Evolutionary conservation across 2,329 filamentous ascomycete genomes (phyloP), one percentile per base, ranked within the genome.

Genomic region (Purpureocillium takamizusanense): DNA sequence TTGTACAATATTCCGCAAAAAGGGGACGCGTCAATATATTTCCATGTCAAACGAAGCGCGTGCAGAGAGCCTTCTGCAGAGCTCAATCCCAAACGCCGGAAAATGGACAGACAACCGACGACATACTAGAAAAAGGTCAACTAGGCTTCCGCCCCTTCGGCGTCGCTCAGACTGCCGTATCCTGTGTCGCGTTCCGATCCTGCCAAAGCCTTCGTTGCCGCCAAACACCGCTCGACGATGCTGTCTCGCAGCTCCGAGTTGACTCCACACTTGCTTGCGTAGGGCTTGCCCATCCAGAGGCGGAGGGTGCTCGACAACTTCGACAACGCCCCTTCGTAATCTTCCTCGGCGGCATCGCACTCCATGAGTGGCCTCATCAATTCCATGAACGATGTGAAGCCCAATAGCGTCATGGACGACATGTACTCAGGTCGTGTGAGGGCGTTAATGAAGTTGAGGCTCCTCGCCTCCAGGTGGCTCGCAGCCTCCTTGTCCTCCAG

Each of bases 111-210:
- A 6, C 18, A 5, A 5, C 6, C 14, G 8, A 8, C 15, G n/a
- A n/a, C n/a, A n/a, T n/a, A n/a, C n/a, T n/a, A n/a, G n/a, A n/a
- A n/a, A n/a, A 15, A 15, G 10, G 15, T 9, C 36, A 11, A 34
- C 31, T 33, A 30, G 9, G 7, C 49, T 42, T 44, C 52, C 31
- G 49, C 48, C 13, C 59, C 62, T 32, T 68, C 69, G 36, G 61
- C 60, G 32, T 75, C 72, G 42, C 65, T 71, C 65, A 75, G 72
- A 45, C 67, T 78, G 35, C 66, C 74, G 53, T 80, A 80, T 7
- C 76, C 76, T 2, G 70, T 69, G 47, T 81, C 77, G 11, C 63
- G 57, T 41, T 77, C 70, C 69, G 81, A 78, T 8, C 76, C 75
- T 7, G 78, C 67, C 29, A 75, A 60, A 36, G 61, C 67, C 52